Percentiles rank a stretch among this genome's conserved stretches.
These are phyloP conservation scores for Heritiera littoralis DNA, from an alignment of 345 rosid genomes.

Conservation along the genomic window DNA sequence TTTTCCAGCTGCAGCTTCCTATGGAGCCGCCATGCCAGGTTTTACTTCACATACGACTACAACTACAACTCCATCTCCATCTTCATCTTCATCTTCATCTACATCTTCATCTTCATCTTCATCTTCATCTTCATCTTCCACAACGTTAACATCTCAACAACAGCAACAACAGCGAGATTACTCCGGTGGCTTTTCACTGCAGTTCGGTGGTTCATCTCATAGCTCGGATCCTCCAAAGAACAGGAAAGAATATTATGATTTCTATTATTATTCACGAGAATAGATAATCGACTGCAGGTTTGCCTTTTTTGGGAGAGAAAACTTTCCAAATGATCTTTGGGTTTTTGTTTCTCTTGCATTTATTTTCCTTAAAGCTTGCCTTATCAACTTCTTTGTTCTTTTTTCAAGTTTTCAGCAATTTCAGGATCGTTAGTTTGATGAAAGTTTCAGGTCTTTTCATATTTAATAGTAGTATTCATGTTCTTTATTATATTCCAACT, in stretches of 20 bases:
- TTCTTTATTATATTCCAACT: no score
- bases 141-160: constrained; percentile 23
- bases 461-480: no score
- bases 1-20: constrained; percentile 11
- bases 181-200: constrained; percentile 24
- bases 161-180: constrained; percentile 12
- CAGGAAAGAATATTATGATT: constrained; percentile 10
- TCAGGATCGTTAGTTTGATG: not conserved
- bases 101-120: no score
- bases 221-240: constrained; percentile 14
- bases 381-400: not conserved
- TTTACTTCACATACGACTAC: constrained; percentile 13
- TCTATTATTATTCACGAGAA: constrained; percentile 17
- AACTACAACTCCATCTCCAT: not conserved
- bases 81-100: no score
- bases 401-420: constrained; percentile 4
- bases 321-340: not conserved
- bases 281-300: not conserved
- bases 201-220: constrained; percentile 32
- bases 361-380: not conserved
- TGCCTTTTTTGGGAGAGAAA: no score
- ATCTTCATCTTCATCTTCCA: constrained; percentile 25
- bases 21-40: constrained; percentile 13
- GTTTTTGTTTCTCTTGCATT: not conserved
- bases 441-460: no score